Conservation (phyloP, 2,329 filamentous ascomycete genomes). For the Dothiorella sarmentorum region DNA sequence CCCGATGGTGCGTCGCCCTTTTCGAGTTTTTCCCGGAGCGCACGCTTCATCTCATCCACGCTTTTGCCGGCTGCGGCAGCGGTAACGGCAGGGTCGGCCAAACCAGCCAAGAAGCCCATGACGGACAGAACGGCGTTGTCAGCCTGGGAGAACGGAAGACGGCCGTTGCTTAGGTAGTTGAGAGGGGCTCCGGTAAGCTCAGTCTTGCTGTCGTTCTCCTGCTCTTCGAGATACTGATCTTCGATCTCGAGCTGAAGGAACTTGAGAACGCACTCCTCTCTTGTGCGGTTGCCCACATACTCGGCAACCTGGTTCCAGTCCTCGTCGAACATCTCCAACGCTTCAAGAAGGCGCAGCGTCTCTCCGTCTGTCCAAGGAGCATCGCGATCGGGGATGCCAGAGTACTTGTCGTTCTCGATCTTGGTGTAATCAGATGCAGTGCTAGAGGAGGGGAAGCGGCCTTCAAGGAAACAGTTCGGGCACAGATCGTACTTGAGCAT, state of each 20-base stretch:
- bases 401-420: slow-evolving; percentile 83
- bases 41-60: slow-evolving; percentile 78
- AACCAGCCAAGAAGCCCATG: slow-evolving; percentile 85
- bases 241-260: slow-evolving; percentile 97
- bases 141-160: slow-evolving; percentile 83
- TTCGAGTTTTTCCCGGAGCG: slow-evolving; percentile 75
- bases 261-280: slow-evolving; percentile 94
- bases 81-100: slow-evolving; percentile 85
- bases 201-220: slow-evolving; percentile 43
- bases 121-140: slow-evolving; percentile 98
- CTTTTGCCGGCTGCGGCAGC: slow-evolving; percentile 87
- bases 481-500: slow-evolving; percentile 81
- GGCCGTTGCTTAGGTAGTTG: slow-evolving; percentile 66
- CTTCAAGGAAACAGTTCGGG: slow-evolving; percentile 84
- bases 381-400: slow-evolving; percentile 74
- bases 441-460: slow-evolving; percentile 75
- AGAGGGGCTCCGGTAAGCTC: slow-evolving; percentile 37
- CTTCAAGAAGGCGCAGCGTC: slow-evolving; percentile 83
- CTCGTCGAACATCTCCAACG: slow-evolving; percentile 87
- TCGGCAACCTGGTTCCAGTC: slow-evolving; percentile 93
- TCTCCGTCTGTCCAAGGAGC: slow-evolving; percentile 90
- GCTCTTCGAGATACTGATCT: slow-evolving; percentile 89
- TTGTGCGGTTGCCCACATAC: slow-evolving; percentile 84
- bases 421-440: slow-evolving; percentile 79
- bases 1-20: slow-evolving; percentile 44